These are phyloP conservation scores for Lichtheimia corymbifera DNA, from an alignment of 371 early-diverging fungal species.

Conservation along the genomic window DNA sequence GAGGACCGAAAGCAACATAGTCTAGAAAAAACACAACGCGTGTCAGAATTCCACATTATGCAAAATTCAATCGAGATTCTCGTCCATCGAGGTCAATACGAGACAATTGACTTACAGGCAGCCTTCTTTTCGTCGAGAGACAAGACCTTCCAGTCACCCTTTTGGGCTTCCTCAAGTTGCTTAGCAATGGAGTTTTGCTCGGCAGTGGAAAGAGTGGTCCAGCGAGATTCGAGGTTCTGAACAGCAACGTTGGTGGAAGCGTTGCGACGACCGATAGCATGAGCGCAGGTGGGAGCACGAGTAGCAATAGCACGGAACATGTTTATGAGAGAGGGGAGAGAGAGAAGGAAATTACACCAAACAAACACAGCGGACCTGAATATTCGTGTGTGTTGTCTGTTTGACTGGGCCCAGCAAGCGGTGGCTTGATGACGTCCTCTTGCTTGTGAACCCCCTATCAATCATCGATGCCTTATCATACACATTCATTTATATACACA, in stretches of 20 bases:
- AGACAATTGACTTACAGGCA: slow-evolving; percentile 61
- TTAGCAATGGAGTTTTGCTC: slow-evolving; percentile 86
- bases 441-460: no score
- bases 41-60: background rate
- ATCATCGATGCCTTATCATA: no score
- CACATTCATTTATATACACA: no score
- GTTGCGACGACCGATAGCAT: slow-evolving; percentile 44
- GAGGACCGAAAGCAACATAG: slow-evolving; percentile 93
- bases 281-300: slow-evolving; percentile 31
- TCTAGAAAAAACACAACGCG: slow-evolving; percentile 30
- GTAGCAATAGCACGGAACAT: slow-evolving; percentile 48
- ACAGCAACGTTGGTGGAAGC: slow-evolving; percentile 62
- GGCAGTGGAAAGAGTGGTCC: slow-evolving; percentile 81
- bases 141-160: slow-evolving; percentile 93
- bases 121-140: slow-evolving; percentile 93
- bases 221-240: slow-evolving; percentile 74
- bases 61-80: no score
- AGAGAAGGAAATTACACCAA: background rate
- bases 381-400: background rate
- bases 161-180: slow-evolving; percentile 80
- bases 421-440: background rate
- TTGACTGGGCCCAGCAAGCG: no score
- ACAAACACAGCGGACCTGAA: slow-evolving; percentile 14
- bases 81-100: background rate
- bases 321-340: slow-evolving; percentile 1